A percentile compares a stretch with the other conserved stretches of the same genome.
Evolutionary conservation across 1,284 basidiomycete species (phyloP).

Genomic region (Ganoderma resinaceum): DNA sequence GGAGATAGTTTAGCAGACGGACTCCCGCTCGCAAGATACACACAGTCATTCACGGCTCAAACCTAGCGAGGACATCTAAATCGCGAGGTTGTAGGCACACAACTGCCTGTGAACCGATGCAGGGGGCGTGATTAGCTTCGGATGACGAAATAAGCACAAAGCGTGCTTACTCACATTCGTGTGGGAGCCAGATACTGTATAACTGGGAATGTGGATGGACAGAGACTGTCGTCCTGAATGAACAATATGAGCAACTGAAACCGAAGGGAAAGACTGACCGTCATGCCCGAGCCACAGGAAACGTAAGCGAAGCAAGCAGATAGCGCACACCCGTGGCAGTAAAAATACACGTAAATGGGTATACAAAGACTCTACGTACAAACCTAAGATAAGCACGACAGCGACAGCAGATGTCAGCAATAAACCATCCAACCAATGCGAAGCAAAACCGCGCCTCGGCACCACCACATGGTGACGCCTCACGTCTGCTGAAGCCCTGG

Average conservation of each 20-base stretch:
- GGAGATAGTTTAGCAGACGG: background rate
- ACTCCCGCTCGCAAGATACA: too few species aligned
- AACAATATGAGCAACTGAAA: background rate
- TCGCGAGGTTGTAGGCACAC: background rate
- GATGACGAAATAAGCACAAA: background rate
- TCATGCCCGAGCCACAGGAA: background rate
- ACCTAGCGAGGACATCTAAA: background rate
- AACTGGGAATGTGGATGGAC: background rate
- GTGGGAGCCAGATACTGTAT: background rate
- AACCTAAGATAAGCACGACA: slow-evolving; percentile 7
- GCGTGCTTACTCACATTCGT: background rate
- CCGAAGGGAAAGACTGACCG: background rate
- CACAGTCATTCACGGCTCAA: too few species aligned
- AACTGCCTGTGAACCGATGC: background rate
- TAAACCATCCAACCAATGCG: background rate
- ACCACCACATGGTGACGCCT: background rate
- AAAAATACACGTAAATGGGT: slow-evolving; percentile 2
- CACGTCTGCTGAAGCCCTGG: slow-evolving; percentile 51
- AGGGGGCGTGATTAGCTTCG: background rate
- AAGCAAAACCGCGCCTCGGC: background rate
- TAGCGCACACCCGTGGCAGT: background rate
- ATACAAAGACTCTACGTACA: slow-evolving; percentile 8
- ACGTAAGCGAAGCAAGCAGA: background rate
- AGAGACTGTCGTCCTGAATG: background rate
- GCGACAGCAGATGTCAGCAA: slow-evolving; percentile 8